Evolutionary conservation across 1,139 yeast species (phyloP), one percentile per base, ranked within the genome.

Genomic region (Magnusiomyces ingens): DNA sequence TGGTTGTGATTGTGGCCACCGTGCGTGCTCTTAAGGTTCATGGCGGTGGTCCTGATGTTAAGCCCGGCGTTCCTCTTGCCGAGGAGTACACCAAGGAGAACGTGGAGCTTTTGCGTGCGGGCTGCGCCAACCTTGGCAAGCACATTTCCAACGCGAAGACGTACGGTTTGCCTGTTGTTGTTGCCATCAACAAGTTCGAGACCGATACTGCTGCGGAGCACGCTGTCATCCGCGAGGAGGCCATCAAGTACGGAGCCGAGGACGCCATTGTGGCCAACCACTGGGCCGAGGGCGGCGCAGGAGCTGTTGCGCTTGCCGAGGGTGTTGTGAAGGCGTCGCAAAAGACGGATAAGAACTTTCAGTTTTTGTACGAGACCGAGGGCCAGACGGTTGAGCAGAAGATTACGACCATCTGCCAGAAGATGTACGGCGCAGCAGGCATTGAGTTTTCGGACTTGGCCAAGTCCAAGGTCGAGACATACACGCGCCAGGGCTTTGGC

Each of bases 21-120:
- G 96, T 90, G 48, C 84, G 98, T 72, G 99, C 99, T 38, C 80
- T 93, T 71, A 93, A 93, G 75, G 89, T 89, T 49, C 99, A 93
- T 70, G 99, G 99, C 62, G 99, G 98, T 67, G 99, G 96, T 59
- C 96, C 98, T 42, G 96, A 89, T 65, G 98, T 93, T 60, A 88
- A 88, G 72, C 96, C 99, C 48, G 98, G 98, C 67, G 84, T 87
- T 54, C 84, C 95, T 60, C 79, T 93, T 68, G 95, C 98, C 57
- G 76, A 82, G 52, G 97, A 81, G 67, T 93, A 93, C 75, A 78
- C 87, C 55, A 79, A 79, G 65, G 99, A 93, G 74, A 86, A 93
- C 71, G 78, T 84, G 55, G 98, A 89, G 55, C 78, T 91, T 69
- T 80, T 93, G 66, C 77, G 82, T 64, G 78, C 76, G 60, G 99